Conservation (phyloP, 169 alveolate genomes). For the Cryptosporidium bovis region DNA sequence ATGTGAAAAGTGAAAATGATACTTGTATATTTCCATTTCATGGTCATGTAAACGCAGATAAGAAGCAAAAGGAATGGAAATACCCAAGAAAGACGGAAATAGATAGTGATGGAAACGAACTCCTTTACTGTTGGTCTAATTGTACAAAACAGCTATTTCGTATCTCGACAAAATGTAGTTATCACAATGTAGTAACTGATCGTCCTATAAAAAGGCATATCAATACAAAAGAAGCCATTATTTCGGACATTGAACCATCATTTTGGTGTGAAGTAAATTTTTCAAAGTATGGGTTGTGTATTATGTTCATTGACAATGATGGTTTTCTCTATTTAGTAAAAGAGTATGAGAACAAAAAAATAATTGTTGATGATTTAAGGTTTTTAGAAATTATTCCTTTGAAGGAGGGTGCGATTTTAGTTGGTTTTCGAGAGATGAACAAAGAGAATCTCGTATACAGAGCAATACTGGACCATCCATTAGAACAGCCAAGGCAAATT, state of each 20-base stretch:
- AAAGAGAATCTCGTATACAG: background rate
- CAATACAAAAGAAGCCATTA: background rate
- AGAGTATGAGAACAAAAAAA: background rate
- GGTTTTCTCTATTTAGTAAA: constrained; percentile 19
- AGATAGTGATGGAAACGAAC: background rate
- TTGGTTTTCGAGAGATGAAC: background rate
- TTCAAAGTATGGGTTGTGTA: constrained; percentile 18
- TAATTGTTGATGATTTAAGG: background rate
- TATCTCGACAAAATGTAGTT: background rate
- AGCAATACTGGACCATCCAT: constrained; percentile 34
- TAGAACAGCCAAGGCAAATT: constrained; percentile 22
- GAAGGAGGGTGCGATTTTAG: constrained; percentile 50
- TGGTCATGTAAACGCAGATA: background rate
- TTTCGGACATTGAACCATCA: constrained; percentile 10
- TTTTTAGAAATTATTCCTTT: constrained; percentile 1
- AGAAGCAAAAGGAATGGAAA: background rate
- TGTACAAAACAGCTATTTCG: background rate
- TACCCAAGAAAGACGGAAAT: constrained; percentile 32
- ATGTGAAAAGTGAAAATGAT: background rate
- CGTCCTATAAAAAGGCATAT: background rate
- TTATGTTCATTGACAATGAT: constrained; percentile 18
- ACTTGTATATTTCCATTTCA: background rate
- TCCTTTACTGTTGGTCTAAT: constrained; percentile 32
- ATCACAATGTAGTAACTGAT: background rate
- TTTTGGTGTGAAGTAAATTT: constrained; percentile 32